phyloP scores from a whole-genome alignment of 352 stramenopile genomes.

The Globisporangium irregulare region DNA sequence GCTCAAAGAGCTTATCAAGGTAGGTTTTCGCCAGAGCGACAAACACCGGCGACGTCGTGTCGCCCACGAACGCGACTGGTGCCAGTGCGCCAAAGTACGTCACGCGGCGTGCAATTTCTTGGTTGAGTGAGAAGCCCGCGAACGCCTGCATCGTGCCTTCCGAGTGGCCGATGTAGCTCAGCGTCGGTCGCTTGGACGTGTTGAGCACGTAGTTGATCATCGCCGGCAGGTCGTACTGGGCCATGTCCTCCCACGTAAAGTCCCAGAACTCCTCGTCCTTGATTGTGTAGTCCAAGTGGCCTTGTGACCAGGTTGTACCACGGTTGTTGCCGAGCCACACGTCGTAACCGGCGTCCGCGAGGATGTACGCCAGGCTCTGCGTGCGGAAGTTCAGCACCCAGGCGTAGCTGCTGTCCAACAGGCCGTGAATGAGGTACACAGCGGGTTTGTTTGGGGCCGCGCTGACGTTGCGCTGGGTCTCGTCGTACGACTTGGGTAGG shows the following conservation, averaged over 20 bases:
- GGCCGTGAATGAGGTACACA: slow-evolving; percentile 50
- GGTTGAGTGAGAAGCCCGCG: slow-evolving; percentile 52
- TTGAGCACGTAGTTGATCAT: slow-evolving; percentile 49
- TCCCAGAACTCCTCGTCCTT: slow-evolving; percentile 47
- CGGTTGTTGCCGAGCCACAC: slow-evolving; percentile 68
- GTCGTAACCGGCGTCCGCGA: slow-evolving; percentile 52
- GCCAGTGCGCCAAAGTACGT: slow-evolving; percentile 53
- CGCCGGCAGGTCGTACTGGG: slow-evolving; percentile 42
- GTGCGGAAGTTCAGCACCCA: slow-evolving; percentile 54
- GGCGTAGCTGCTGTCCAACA: slow-evolving; percentile 56
- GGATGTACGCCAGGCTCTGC: slow-evolving; percentile 49
- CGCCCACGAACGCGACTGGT: slow-evolving; percentile 39
- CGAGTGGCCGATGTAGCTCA: slow-evolving; percentile 57
- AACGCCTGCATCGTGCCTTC: slow-evolving; percentile 57
- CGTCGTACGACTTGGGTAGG: slow-evolving; percentile 41
- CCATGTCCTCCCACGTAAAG: slow-evolving; percentile 61
- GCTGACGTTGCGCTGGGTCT: slow-evolving; percentile 25
- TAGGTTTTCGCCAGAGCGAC: slow-evolving; percentile 34
- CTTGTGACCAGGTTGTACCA: slow-evolving; percentile 49
- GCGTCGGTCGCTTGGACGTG: slow-evolving; percentile 28
- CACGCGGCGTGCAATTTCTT: slow-evolving; percentile 44
- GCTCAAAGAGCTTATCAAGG: slow-evolving; percentile 37
- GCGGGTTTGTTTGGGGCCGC: slow-evolving; percentile 38
- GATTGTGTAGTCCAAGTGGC: slow-evolving; percentile 25
- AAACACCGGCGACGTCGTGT: slow-evolving; percentile 32